Conservation (phyloP, 202 grass and related monocot species). For the Brachypodium distachyon region DNA sequence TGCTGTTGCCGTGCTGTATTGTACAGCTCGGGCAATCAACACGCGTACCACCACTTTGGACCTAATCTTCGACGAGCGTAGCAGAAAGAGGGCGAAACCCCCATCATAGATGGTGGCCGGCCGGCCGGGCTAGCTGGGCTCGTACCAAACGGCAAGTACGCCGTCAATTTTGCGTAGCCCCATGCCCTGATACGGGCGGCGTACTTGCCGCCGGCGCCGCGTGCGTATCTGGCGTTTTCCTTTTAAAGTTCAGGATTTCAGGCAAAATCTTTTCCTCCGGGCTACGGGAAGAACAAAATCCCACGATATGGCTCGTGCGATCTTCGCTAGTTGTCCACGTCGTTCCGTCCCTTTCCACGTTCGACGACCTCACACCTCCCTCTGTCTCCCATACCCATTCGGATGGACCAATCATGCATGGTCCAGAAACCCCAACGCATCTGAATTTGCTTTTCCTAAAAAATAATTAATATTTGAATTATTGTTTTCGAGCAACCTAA, state of each 20-base stretch:
- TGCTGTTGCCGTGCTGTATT: not conserved
- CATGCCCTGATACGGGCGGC: not conserved
- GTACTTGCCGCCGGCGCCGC: not conserved
- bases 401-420: not conserved
- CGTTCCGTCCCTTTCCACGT: not conserved
- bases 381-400: not conserved
- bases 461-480: too few relatives aligned
- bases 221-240: not conserved
- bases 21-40: not conserved
- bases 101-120: too few relatives aligned
- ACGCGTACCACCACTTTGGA: not conserved
- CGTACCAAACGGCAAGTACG: constrained; percentile 18
- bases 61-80: not conserved
- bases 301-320: not conserved
- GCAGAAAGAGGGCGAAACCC: not conserved
- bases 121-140: not conserved
- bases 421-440: too few relatives aligned
- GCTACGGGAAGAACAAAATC: too few relatives aligned
- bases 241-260: too few relatives aligned
- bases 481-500: not conserved
- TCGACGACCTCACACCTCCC: not conserved
- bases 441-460: too few relatives aligned
- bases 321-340: not conserved
- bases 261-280: not conserved
- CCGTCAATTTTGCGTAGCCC: not conserved